Base-by-base conservation (phyloP, 305 asterid species). In the Striga hermonthica region DNA sequence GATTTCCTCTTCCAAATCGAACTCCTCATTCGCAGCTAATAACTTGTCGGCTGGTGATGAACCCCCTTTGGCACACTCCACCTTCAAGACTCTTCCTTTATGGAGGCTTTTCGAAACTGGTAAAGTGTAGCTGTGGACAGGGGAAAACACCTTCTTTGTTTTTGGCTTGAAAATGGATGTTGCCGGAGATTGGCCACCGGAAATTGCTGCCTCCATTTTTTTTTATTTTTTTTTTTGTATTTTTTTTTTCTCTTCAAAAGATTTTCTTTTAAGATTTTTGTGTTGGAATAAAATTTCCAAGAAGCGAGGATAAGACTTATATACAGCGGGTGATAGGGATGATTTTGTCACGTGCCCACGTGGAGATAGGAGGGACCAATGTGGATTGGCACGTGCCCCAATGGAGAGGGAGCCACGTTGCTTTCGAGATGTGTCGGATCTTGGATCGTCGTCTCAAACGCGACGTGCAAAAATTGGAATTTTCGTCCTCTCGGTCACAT, bases 61-160 rank as follows among this genome's bases (percentile, higher is more conserved):
- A 41, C 4, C 79, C 64, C 70, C 68, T 47, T 59, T 57, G 43
- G 37, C 70, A 35, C 95, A 84, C 60, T 74, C 67, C 64, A 62
- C 45, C 71, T 60, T 57, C 62, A 64, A 28, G 45, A 57, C 54
- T 40, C 44, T 47, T 4, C 10, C 58, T 71, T 64, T 62, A 34
- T 16, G 44, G 1, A 10, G 40, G 16, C 9, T 14, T 58, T 15
- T 7, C 47, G 37, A 53, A 34, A 16, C n/a, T 9, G 64, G 61
- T 11, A 72, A 40, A 48, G 54, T 22, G 31, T 3, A 47, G 0
- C 56, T 13, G 13, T 9, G 44, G 1, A 6, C 37, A 4, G 73
- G 64, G 59, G 50, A n/a, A 56, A 53, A 40, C 48, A 62, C 64
- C 35, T 36, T 56, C 47, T 40, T 44, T n/a, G 4, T 9, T 40